Base-by-base conservation (phyloP, 2,329 filamentous ascomycete species). In the Dendrostoma leiphaemia region DNA sequence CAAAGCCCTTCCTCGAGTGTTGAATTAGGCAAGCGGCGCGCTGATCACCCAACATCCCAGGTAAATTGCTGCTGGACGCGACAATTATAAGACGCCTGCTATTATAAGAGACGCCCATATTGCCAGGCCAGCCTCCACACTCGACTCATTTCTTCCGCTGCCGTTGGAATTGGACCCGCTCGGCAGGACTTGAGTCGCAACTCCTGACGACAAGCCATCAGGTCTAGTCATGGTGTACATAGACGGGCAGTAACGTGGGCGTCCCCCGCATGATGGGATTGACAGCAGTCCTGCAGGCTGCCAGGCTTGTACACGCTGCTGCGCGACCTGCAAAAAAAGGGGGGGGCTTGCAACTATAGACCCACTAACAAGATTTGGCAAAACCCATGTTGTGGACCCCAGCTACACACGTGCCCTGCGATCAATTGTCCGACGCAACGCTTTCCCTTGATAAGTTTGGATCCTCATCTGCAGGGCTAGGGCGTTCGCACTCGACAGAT, bases 381-480 rank as follows among this genome's bases (percentile, higher is more conserved):
- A n/a, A 26, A 41, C 26, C 26, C 35, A 53, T 47, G 34, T 37
- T 48, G 48, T 45, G 48, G 32, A 26, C 34, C 45, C 53, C 34
- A 40, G 53, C 48, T n/a, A n/a, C 49, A 52, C 53, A 48, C 47
- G 50, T 56, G 50, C 54, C 43, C 40, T 53, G 54, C 45, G n/a
- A n/a, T n/a, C n/a, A 49, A 41, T 53, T 53, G 54, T 53, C 54
- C 50, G 45, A 53, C 34, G 40, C 45, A 28, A 28, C 37, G 41
- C 45, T 34, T 53, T 53, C 26, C 54, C 32, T 21, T 7, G 21
- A 29, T 19, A 8, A 15, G 54, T n/a, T 35, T 53, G 44, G 49
- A n/a, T n/a, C n/a, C 15, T 15, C 50, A 23, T 19, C 49, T 56
- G 45, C 44, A 53, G 12, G n/a, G 10, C 54, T 47, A 4, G n/a